Evolutionary conservation across 805 yeast genomes (phyloP).

Genomic region (Starmerella tilneyi): DNA sequence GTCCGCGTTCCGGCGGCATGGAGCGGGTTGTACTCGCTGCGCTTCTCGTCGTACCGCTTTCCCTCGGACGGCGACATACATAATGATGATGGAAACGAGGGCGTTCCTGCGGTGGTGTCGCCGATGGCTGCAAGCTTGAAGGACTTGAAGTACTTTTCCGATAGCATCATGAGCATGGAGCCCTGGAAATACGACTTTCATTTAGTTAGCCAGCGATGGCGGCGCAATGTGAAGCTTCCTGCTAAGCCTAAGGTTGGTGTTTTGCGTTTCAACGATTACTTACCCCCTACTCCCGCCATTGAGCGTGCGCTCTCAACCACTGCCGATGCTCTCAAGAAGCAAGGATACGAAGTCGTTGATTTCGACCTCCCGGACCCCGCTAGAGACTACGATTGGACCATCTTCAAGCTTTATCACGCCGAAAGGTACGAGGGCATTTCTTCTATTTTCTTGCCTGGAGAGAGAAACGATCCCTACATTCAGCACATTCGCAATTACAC

Average conservation of each 20-base stretch:
- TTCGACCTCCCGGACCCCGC: conserved; percentile 41
- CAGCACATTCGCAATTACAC: conserved; percentile 27
- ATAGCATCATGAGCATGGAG: conserved; percentile 37
- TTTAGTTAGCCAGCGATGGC: conserved; percentile 42
- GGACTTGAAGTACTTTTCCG: conserved; percentile 44
- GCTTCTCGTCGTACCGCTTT: conserved; percentile 42
- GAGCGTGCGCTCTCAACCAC: conserved; percentile 34
- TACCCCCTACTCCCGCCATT: conserved; percentile 43
- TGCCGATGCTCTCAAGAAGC: conserved; percentile 35
- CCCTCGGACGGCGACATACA: conserved; percentile 37
- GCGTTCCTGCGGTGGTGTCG: conserved; percentile 21
- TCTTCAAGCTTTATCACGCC: conserved; percentile 43
- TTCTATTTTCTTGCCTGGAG: conserved; percentile 27
- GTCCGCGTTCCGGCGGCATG: conserved; percentile 48
- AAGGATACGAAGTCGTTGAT: conserved; percentile 41
- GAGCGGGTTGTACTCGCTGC: conserved; percentile 41
- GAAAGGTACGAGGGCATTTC: conserved; percentile 31
- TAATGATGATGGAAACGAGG: conserved; percentile 40
- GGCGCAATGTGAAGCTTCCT: conserved; percentile 33
- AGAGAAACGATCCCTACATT: conserved; percentile 34
- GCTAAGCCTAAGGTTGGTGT: conserved; percentile 40
- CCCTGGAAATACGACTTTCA: conserved; percentile 49
- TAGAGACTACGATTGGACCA: conserved; percentile 49
- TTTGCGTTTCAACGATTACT: conserved; percentile 40
- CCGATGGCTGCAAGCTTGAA: conserved; percentile 40